Base-by-base conservation (phyloP, 148 eudicot species). In the Rhododendron ovatum region DNA sequence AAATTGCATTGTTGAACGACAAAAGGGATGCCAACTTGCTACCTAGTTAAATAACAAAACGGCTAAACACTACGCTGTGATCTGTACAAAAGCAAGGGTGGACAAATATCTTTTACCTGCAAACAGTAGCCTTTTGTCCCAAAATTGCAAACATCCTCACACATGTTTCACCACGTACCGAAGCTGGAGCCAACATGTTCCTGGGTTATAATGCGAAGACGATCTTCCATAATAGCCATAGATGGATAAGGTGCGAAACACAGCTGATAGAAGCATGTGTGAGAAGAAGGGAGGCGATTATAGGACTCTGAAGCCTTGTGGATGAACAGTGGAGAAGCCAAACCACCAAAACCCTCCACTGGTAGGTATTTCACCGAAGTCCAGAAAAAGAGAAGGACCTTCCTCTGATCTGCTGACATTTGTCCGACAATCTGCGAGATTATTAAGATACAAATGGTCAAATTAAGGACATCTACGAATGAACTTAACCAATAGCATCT, bases 161-260 rank as follows among this genome's bases (percentile, higher is more conserved):
- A 28, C 3, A 83, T 28, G 24, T 55, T 51, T 82, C 65, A 96
- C 94, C 88, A 90, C 80, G 89, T 92, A 87, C 99, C 98, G 86
- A 96, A 96, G 98, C 98, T 95, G 92, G 92, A 92, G 73, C 98
- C 91, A 28, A 96, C 89, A 81, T 95, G 95, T 77, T 96, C 98
- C 87, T 92, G 98, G 59, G 96, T 92, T 82, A 95, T 90, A 78
- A 92, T 35, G 81, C 13, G 83, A 43, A 96, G 89, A 80, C 95
- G 96, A 41, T 90, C 88, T 87, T 84, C 88, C 99, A 96, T 93
- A 14, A 92, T 65, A n/a, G 61, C 76, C 67, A 86, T 71, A 2
- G 94, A 87, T 9, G 93, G 90, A 84, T 96, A 95, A 3, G 93
- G 86, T 33, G 98, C 98, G 69, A 96, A 84, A 85, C 92, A 92